Evolutionary conservation across 306 rosid genomes (phyloP), one percentile per base, ranked within the genome.

Genomic region (Cicer chorassanicum): DNA sequence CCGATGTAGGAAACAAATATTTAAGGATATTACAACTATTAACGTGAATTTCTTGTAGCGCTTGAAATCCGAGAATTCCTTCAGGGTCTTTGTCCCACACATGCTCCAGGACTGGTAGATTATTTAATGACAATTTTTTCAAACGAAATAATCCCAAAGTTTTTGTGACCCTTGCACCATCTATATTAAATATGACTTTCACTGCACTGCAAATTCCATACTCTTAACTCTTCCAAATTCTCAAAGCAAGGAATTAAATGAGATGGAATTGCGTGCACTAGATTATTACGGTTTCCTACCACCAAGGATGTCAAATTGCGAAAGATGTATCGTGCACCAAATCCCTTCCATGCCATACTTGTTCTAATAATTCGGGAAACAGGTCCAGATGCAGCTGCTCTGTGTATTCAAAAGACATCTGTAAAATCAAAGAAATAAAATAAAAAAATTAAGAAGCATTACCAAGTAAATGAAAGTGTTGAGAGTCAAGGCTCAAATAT

Each of bases 1-100:
- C 18, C 1, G 51, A 43, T 67, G 67, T 49, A 19, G 84, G 86
- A 72, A 83, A 80, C 8, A 80, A 21, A 29, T 45, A 34, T 61
- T 18, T 59, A n/a, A 75, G 79, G 41, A 43, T 49, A 18, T 13
- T 1, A 40, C 79, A 75, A 1, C 11, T 0, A 0, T 8, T 0
- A 16, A 75, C n/a, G 0, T 0, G 0, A 51, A 76, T 8, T 8
- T 53, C 19, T 29, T 8, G 18, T 6, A 65, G 57, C 45, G 14
- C 1, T n/a, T 21, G 29, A 76, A 63, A 53, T 24, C 64, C 21
- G 18, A 63, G 18, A 63, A 63, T 38, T 38, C 79, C 72, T 10
- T 45, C 18, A 6, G 75, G 75, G 24, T 68, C 70, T 8, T 11
- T 59, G 12, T 77, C 42, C 81, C 75, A 77, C 12, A 77, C 9